A percentile compares a stretch with the other conserved stretches of the same genome.
These are phyloP conservation scores for Gorgonomyces haynaldii DNA, from an alignment of 192 early-diverging fungal species.

Conservation along the genomic window DNA sequence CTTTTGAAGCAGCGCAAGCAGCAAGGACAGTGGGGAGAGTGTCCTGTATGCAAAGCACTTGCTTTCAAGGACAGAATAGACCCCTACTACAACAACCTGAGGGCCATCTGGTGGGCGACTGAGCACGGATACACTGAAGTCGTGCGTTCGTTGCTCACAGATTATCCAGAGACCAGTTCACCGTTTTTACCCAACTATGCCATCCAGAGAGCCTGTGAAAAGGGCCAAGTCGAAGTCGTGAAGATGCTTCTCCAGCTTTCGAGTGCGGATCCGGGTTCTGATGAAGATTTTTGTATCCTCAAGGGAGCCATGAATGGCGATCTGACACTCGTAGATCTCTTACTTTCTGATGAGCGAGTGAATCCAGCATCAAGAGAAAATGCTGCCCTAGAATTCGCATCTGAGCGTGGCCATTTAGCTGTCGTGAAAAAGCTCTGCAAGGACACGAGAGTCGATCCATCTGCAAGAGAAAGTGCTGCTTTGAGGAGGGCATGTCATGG, in stretches of 20 bases:
- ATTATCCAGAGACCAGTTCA: not conserved
- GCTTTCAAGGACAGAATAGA: too few species aligned
- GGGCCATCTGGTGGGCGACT: too few species aligned
- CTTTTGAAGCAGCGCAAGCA: too few species aligned
- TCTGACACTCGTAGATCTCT: conserved; percentile 2
- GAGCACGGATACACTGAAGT: conserved; percentile 1
- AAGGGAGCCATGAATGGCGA: conserved; percentile 5
- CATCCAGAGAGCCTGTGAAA: not conserved
- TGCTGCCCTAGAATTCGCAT: not conserved
- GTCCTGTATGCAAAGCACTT: too few species aligned
- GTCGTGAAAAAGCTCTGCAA: not conserved
- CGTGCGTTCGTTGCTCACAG: not conserved
- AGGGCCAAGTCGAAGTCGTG: conserved; percentile 1
- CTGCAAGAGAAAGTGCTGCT: not conserved
- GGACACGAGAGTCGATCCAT: conserved; percentile 1
- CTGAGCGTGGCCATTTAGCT: not conserved
- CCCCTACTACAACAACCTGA: too few species aligned
- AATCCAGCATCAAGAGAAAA: not conserved
- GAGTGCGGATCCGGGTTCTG: conserved; percentile 5
- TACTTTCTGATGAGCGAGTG: not conserved
- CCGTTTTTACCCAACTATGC: not conserved
- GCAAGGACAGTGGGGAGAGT: too few species aligned
- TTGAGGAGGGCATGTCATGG: not conserved
- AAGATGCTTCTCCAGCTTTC: not conserved
- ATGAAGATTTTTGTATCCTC: conserved; percentile 5